Evolutionary conservation across 1,139 yeast genomes (phyloP), one percentile per base, ranked within the genome.

Genomic region (Candida neerlandica): DNA sequence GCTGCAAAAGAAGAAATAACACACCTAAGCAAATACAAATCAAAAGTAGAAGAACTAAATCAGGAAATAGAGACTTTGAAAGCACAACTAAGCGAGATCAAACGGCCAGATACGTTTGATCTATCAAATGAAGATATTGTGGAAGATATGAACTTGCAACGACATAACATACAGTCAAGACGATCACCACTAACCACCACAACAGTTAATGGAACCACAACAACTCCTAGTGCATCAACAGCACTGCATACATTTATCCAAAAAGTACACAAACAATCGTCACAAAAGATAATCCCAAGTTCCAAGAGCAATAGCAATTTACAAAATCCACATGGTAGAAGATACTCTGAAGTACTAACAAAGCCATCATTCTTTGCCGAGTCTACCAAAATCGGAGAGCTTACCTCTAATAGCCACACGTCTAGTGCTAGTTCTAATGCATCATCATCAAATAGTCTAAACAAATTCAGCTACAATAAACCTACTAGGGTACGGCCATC

Each of bases 1-100:
- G 57, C 56, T 4, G 64, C 63, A n/a, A 59, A 58, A 44, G 57
- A 54, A 38, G 64, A 60, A 41, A 52, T 60, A 15, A 46, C 52
- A 11, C 50, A 51, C 32, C 50, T 58, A 33, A 54, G 47, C 15
- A 48, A 45, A 6, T 53, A 55, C 39, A 52, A 55, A 41, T 19
- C 43, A 7, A 47, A 48, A 37, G 51, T 55, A n/a, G 50, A 48
- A 12, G 33, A 46, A 1, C 43, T 57, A 27, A 39, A 32, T 34
- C 35, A 48, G 30, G 42, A 53, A 46, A 37, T 43, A 10, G 47
- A 34, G 7, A 27, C 35, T 27, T 48, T 48, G 30, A 46, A 43
- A 40, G 21, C 16, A 10, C 46, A 49, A 39, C 38, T 52, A 38
- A 30, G 45, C 34, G 39, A 48, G n/a, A 19, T 15, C 5, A 39